Evolutionary conservation across 495 filamentous ascomycete species (phyloP).

Genomic region (Penicillium lagena): DNA sequence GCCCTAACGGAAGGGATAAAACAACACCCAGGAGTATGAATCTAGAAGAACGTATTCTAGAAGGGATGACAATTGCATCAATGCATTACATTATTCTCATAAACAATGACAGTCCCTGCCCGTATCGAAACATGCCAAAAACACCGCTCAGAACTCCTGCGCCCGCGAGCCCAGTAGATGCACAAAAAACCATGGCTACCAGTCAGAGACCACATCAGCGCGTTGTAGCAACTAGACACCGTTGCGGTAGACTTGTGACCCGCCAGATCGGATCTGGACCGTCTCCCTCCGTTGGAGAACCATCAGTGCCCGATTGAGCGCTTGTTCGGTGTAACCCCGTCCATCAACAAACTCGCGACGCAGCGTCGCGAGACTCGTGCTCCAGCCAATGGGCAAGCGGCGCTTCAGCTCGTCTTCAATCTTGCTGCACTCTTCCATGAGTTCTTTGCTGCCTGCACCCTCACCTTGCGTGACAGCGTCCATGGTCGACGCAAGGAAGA

Average conservation of each 20-base stretch:
- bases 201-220: background rate
- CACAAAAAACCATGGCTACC: constrained; percentile 2
- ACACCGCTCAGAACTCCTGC: constrained; percentile 13
- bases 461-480: constrained; percentile 90
- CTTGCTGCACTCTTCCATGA: constrained; percentile 81
- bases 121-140: constrained; percentile 14
- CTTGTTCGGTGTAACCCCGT: constrained; percentile 79
- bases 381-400: constrained; percentile 90
- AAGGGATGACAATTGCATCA: no score
- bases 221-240: constrained; percentile 40
- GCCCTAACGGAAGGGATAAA: no score
- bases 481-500: constrained; percentile 97
- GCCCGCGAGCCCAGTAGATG: constrained; percentile 10
- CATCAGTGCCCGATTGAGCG: constrained; percentile 75
- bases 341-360: constrained; percentile 85
- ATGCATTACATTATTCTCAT: no score
- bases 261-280: constrained; percentile 84
- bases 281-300: constrained; percentile 85
- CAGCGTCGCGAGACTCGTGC: constrained; percentile 79
- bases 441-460: constrained; percentile 72
- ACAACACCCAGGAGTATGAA: no score
- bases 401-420: constrained; percentile 89
- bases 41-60: no score
- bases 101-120: no score
- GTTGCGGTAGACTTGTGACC: constrained; percentile 80